These are phyloP conservation scores for Penicillium sp. DNA, from an alignment of 2,329 filamentous ascomycete species.

Conservation along the genomic window DNA sequence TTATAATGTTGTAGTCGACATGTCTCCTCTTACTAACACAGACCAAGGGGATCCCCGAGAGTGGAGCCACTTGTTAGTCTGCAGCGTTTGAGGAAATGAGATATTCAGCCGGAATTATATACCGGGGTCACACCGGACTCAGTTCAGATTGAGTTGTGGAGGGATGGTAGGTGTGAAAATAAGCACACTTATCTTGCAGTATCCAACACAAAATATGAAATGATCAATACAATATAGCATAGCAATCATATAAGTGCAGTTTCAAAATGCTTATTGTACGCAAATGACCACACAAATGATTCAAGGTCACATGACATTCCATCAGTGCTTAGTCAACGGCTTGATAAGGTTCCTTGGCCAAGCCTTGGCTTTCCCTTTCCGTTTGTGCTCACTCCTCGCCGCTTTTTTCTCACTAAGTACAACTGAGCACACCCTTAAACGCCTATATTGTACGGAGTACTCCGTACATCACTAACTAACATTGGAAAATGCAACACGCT, in stretches of 20 bases:
- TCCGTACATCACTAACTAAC: no score
- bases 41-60: constrained; percentile 7
- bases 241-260: not conserved
- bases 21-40: no score
- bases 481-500: no score
- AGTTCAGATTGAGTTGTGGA: not conserved
- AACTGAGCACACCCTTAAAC: not conserved
- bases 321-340: not conserved
- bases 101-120: not conserved
- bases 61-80: not conserved
- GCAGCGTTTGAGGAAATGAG: not conserved
- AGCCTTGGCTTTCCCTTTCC: not conserved
- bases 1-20: not conserved
- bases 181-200: not conserved
- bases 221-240: not conserved
- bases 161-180: not conserved
- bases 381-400: not conserved
- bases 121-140: not conserved
- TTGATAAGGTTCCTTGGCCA: not conserved
- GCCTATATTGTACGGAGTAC: no score
- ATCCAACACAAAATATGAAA: no score
- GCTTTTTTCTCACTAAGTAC: not conserved
- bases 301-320: not conserved
- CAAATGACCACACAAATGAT: not conserved
- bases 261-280: not conserved